Conservation (phyloP, 2,329 filamentous ascomycete genomes). For the Ambrosiella xylebori region DNA sequence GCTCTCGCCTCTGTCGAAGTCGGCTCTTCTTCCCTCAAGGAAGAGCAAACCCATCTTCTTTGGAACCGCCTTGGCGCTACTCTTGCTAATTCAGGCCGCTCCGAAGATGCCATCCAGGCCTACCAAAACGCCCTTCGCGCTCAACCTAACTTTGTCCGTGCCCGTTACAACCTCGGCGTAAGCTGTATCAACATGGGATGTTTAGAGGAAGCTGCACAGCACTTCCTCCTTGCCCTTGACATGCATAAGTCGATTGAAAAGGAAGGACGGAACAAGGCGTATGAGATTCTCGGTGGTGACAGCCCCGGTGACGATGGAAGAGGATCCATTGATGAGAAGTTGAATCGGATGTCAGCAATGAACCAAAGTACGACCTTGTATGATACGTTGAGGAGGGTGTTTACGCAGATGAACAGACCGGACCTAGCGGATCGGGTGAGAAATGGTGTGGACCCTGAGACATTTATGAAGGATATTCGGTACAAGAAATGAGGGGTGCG, state of each 20-base stretch:
- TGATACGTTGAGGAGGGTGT: slow-evolving; percentile 86
- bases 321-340: slow-evolving; percentile 43
- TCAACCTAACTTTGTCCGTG: slow-evolving; percentile 90
- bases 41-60: slow-evolving; percentile 75
- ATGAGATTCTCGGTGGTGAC: slow-evolving; percentile 55
- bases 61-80: slow-evolving; percentile 97
- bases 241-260: slow-evolving; percentile 93
- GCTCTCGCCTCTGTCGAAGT: slow-evolving; percentile 74
- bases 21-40: slow-evolving; percentile 59
- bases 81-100: slow-evolving; percentile 81
- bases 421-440: slow-evolving; percentile 81
- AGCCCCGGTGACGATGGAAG: slow-evolving; percentile 19
- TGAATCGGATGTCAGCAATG: slow-evolving; percentile 80
- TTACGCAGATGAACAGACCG: slow-evolving; percentile 81
- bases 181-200: slow-evolving; percentile 96
- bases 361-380: slow-evolving; percentile 95
- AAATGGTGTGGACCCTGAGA: slow-evolving; percentile 75
- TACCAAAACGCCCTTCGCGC: slow-evolving; percentile 85
- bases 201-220: slow-evolving; percentile 79
- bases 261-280: slow-evolving; percentile 65
- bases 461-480: slow-evolving; percentile 54
- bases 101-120: slow-evolving; percentile 89
- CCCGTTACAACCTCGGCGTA: slow-evolving; percentile 90
- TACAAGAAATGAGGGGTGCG: slow-evolving; percentile 50
- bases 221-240: slow-evolving; percentile 75